Percentiles rank a stretch among this genome's conserved stretches.
Evolutionary conservation across 2,329 filamentous ascomycete genomes (phyloP).

Genomic region (Fusarium solani-melongenae): DNA sequence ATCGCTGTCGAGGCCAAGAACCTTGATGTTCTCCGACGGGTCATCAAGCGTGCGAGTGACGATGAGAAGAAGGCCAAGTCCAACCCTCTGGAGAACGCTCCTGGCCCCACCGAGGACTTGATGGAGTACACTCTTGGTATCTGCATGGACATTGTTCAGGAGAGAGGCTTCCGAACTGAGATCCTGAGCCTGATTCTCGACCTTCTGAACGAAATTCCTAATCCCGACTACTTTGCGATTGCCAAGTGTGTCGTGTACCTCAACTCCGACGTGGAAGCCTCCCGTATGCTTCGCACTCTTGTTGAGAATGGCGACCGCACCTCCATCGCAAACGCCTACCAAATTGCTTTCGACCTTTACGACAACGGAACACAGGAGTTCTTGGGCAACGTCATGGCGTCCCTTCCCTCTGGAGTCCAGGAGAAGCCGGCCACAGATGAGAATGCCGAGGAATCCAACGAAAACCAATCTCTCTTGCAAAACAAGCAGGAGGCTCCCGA

Average conservation of each 20-base stretch:
- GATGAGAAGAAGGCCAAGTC: constrained; percentile 79
- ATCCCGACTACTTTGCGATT: constrained; percentile 96
- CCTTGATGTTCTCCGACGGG: constrained; percentile 84
- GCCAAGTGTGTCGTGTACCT: constrained; percentile 98
- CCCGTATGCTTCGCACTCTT: constrained; percentile 83
- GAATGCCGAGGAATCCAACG: constrained; percentile 55
- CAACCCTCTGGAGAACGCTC: constrained; percentile 60
- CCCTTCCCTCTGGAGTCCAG: constrained; percentile 71
- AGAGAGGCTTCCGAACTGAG: constrained; percentile 83
- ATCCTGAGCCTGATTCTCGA: constrained; percentile 94
- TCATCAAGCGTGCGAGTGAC: constrained; percentile 89
- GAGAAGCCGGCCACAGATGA: constrained; percentile 58
- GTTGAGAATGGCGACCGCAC: constrained; percentile 82
- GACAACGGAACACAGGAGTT: constrained; percentile 99
- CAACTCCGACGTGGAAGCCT: constrained; percentile 90
- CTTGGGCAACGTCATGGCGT: constrained; percentile 85
- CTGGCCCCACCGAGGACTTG: constrained; percentile 82
- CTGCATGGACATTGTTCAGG: constrained; percentile 98
- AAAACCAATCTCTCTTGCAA: constrained; percentile 61
- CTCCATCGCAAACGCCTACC: constrained; percentile 89
- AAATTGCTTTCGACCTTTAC: constrained; percentile 97
- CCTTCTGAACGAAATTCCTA: constrained; percentile 91
- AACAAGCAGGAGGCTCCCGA: constrained; percentile 67
- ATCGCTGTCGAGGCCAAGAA: constrained; percentile 97
- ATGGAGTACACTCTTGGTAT: constrained; percentile 97